Percentiles rank a stretch among this genome's conserved stretches.
Conservation (phyloP, 208 protist species). For the Crithidia thermophila region DNA sequence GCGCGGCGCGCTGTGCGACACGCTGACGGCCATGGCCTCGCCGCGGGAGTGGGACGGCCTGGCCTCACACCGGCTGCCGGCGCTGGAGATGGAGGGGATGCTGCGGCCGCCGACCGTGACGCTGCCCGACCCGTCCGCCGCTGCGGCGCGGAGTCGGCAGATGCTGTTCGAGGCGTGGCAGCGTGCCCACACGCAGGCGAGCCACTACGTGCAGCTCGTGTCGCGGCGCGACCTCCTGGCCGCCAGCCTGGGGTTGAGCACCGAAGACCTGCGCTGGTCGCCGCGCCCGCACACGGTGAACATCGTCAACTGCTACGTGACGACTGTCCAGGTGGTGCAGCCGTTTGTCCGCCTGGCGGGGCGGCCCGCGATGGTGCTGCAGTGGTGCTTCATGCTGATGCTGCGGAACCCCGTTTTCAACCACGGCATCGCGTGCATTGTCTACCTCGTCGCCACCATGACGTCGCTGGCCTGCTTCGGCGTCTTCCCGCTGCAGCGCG, state of each 20-base stretch:
- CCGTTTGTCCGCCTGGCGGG: constrained; percentile 16
- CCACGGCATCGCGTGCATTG: neutral
- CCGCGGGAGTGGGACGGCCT: neutral
- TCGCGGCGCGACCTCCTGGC: neutral
- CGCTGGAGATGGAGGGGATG: constrained; percentile 15
- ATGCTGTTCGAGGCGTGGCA: constrained; percentile 26
- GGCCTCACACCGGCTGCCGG: neutral
- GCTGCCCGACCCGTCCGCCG: neutral
- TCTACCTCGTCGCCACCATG: constrained; percentile 7
- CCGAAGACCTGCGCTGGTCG: neutral
- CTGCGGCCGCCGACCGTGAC: constrained; percentile 6
- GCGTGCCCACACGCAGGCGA: neutral
- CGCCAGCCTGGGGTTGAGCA: neutral
- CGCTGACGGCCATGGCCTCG: constrained; percentile 20
- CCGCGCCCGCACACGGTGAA: constrained; percentile 22
- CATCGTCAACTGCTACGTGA: constrained; percentile 26
- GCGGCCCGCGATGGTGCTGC: constrained; percentile 6
- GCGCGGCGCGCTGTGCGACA: constrained; percentile 21
- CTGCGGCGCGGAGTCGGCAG: constrained; percentile 15
- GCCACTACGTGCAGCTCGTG: neutral
- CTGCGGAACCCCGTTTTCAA: constrained; percentile 12
- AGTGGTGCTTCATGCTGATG: constrained; percentile 28
- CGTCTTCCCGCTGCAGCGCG: constrained; percentile 49
- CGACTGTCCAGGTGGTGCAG: constrained; percentile 12
- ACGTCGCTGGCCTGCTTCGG: constrained; percentile 20